Percentiles rank a stretch among this genome's conserved stretches.
Conservation (phyloP, 306 rosid genomes). For the Sicyos baderoa region DNA sequence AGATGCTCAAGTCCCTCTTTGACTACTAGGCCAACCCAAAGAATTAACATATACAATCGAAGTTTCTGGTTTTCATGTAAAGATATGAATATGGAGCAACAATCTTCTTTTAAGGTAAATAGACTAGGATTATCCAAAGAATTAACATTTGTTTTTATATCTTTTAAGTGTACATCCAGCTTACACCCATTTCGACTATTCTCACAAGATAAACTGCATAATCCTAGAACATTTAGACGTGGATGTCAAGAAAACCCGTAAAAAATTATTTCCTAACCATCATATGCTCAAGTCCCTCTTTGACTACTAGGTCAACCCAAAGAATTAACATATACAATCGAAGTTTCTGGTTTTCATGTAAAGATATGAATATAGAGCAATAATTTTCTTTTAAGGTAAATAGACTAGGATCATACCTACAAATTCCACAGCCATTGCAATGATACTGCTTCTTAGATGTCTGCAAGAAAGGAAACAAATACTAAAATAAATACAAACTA, state of each 20-base stretch:
- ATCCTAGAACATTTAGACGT: too few species aligned
- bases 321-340: not conserved
- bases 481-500: not conserved
- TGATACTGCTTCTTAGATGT: conserved; percentile 73
- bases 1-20: too few species aligned
- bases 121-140: conserved; percentile 10
- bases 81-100: not conserved
- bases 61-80: not conserved
- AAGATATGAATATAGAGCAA: not conserved
- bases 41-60: not conserved
- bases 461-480: conserved; percentile 28
- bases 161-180: too few species aligned
- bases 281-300: too few species aligned
- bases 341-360: not conserved
- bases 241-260: too few species aligned
- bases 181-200: too few species aligned
- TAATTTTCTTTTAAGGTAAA: not conserved
- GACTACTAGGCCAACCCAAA: too few species aligned
- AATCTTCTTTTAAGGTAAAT: not conserved
- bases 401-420: conserved; percentile 45
- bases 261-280: too few species aligned
- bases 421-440: conserved; percentile 79
- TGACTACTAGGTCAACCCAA: too few species aligned
- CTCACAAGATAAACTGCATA: too few species aligned
- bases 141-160: too few species aligned